phyloP scores from a whole-genome alignment of 495 filamentous ascomycete species.

The Aspergillus mulundensis region DNA sequence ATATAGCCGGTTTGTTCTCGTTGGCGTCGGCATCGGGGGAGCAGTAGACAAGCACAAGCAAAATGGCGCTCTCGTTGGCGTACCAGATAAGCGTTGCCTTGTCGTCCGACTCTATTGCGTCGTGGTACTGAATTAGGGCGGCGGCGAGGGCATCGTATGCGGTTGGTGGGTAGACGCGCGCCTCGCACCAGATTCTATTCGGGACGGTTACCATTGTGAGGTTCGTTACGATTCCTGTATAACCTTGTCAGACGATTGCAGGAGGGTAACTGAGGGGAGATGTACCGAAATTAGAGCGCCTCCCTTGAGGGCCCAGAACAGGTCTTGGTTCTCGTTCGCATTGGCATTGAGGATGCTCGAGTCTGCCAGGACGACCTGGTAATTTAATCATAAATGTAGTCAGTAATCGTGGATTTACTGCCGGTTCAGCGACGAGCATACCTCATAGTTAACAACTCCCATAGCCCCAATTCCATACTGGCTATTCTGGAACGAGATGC shows the following conservation, averaged over 20 bases:
- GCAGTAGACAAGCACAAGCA: conserved; percentile 2
- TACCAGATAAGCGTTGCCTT: conserved; percentile 6
- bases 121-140: conserved; percentile 25
- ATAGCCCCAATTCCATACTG: conserved; percentile 9
- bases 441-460: conserved; percentile 10
- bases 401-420: no score
- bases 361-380: no score
- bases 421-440: conserved; percentile 34
- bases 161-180: conserved; percentile 19
- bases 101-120: conserved; percentile 2
- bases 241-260: no score
- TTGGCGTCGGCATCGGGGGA: neutral
- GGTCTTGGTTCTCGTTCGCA: no score
- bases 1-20: conserved; percentile 31
- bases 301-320: no score
- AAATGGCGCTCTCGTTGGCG: neutral
- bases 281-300: no score
- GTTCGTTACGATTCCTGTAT: no score
- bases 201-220: conserved; percentile 36
- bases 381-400: no score
- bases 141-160: conserved; percentile 33
- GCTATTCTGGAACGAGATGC: conserved; percentile 9
- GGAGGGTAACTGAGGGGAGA: no score
- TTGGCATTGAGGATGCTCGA: no score
- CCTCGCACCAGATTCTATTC: conserved; percentile 27